Evolutionary conservation across 1,284 basidiomycete genomes (phyloP).

Genomic region (Tremellales sp.): DNA sequence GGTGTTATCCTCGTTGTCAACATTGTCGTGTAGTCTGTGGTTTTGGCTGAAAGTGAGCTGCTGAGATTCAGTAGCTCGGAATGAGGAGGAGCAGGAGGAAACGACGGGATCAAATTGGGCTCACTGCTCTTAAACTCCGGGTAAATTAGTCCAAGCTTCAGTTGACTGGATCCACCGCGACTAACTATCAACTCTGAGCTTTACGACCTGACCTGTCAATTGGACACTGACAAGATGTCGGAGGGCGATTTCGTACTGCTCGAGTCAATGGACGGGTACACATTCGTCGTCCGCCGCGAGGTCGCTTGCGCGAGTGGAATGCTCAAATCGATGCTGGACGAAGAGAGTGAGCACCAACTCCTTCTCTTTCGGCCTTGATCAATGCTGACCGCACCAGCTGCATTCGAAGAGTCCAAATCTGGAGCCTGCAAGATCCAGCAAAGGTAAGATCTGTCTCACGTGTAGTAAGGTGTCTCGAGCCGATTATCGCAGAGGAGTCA

Average conservation of each 20-base stretch:
- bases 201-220: too few species aligned
- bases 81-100: neutral
- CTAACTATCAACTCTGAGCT: neutral
- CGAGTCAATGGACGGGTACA: conserved; percentile 44
- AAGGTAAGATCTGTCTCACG: conserved; percentile 29
- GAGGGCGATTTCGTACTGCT: conserved; percentile 41
- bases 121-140: neutral
- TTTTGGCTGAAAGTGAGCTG: neutral
- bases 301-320: conserved; percentile 45
- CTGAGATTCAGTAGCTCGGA: neutral
- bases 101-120: neutral
- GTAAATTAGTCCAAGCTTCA: neutral
- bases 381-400: conserved; percentile 30
- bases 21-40: neutral
- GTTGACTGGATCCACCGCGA: neutral
- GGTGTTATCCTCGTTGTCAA: neutral
- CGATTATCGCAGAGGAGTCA: conserved; percentile 46
- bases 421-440: conserved; percentile 47
- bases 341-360: conserved; percentile 36
- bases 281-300: conserved; percentile 43
- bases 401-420: conserved; percentile 48
- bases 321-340: conserved; percentile 46
- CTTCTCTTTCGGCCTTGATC: neutral
- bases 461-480: neutral
- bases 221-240: conserved; percentile 25